Conservation (phyloP, 306 rosid genomes). For the Cicer cuneatum region DNA sequence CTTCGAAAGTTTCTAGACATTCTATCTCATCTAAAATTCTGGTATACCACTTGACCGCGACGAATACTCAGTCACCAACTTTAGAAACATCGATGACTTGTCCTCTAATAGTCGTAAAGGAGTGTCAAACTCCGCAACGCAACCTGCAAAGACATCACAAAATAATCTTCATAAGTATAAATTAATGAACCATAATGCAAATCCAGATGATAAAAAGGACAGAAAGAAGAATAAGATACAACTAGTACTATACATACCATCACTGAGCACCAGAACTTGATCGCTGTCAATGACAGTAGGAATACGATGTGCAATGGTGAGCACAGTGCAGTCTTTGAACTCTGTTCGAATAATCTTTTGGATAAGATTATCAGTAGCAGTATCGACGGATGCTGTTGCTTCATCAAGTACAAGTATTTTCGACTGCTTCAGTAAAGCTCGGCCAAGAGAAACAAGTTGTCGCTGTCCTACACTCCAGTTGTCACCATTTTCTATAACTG, state of each 20-base stretch:
- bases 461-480: slow-evolving; percentile 99
- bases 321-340: slow-evolving; percentile 89
- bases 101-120: slow-evolving; percentile 86
- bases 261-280: slow-evolving; percentile 91
- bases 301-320: slow-evolving; percentile 96
- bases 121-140: slow-evolving; percentile 82
- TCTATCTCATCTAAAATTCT: slow-evolving; percentile 60
- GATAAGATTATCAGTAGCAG: slow-evolving; percentile 90
- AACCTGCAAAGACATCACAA: slow-evolving; percentile 57
- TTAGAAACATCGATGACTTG: slow-evolving; percentile 91
- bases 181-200: slow-evolving; percentile 19
- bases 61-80: slow-evolving; percentile 90
- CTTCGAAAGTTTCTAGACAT: slow-evolving; percentile 42
- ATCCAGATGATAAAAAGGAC: background rate
- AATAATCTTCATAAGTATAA: slow-evolving; percentile 12
- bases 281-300: slow-evolving; percentile 98
- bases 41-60: slow-evolving; percentile 81
- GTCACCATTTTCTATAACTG: slow-evolving; percentile 99
- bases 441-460: slow-evolving; percentile 92
- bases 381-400: slow-evolving; percentile 97
- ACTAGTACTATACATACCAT: slow-evolving; percentile 61
- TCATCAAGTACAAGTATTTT: slow-evolving; percentile 95
- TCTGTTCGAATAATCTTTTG: slow-evolving; percentile 90
- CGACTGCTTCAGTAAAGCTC: slow-evolving; percentile 93
- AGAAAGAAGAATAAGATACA: slow-evolving; percentile 6